Evolutionary conservation across 1,139 yeast genomes (phyloP).

Genomic region (Magnusiomyces suaveolens): DNA sequence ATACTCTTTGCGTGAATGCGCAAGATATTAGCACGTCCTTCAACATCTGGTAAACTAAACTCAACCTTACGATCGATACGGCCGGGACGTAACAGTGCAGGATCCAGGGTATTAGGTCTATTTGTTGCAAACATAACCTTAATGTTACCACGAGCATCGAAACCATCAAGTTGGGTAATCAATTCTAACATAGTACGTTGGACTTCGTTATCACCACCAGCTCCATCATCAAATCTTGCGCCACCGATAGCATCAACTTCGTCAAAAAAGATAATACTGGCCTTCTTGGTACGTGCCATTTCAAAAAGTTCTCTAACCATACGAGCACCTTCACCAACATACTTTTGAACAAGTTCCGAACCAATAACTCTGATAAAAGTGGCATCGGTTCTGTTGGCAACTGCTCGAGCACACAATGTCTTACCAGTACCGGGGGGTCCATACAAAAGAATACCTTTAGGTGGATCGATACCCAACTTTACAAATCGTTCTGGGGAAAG

Average conservation of each 20-base stretch:
- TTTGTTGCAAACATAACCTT: conserved; percentile 99
- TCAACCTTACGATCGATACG: conserved; percentile 97
- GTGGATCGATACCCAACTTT: conserved; percentile 94
- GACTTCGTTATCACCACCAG: conserved; percentile 98
- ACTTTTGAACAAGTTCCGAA: conserved; percentile 92
- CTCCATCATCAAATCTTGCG: conserved; percentile 97
- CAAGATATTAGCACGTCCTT: conserved; percentile 95
- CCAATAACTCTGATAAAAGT: conserved; percentile 97
- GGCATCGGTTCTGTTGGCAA: conserved; percentile 97
- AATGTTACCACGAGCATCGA: conserved; percentile 96
- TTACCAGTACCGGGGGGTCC: conserved; percentile 99
- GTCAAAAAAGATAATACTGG: conserved; percentile 92
- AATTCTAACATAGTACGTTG: conserved; percentile 98
- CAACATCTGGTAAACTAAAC: conserved; percentile 89
- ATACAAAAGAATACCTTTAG: conserved; percentile 88
- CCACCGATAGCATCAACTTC: conserved; percentile 99
- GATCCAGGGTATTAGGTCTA: conserved; percentile 95
- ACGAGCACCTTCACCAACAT: conserved; percentile 98
- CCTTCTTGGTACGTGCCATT: conserved; percentile 97
- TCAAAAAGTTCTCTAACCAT: conserved; percentile 97
- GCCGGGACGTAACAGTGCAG: conserved; percentile 95
- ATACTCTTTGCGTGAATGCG: conserved; percentile 91
- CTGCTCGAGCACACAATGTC: conserved; percentile 95
- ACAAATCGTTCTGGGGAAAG: conserved; percentile 94
- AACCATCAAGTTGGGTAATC: conserved; percentile 94